Percentiles rank a stretch among this genome's conserved stretches.
These are phyloP conservation scores for Agapanthus africanus DNA, from an alignment of 106 monocot species.

Conservation along the genomic window DNA sequence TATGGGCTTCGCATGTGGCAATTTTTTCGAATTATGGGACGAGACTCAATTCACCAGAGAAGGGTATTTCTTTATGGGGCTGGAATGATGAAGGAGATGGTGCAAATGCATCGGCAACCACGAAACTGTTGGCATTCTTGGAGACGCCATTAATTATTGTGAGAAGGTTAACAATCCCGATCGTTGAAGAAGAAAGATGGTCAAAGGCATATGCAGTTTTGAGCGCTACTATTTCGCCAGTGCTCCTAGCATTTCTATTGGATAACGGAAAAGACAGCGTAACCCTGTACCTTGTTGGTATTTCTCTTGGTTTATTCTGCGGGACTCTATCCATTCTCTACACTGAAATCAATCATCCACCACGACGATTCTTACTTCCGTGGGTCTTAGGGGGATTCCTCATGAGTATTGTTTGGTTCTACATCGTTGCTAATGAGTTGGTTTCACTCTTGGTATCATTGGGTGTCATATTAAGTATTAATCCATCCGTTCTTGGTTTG, in stretches of 20 bases:
- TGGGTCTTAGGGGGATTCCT: conserved; percentile 89
- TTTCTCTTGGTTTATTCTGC: conserved; percentile 34
- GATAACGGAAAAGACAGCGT: conserved; percentile 3
- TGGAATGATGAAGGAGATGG: conserved; percentile 38
- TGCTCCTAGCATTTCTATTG: conserved; percentile 68
- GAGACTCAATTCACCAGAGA: conserved; percentile 6
- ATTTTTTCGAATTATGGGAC: conserved; percentile 62
- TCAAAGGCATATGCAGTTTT: conserved; percentile 64
- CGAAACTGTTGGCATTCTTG: conserved; percentile 42
- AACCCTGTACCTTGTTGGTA: conserved; percentile 31
- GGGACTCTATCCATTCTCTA: conserved; percentile 24
- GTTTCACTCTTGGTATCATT: conserved; percentile 71
- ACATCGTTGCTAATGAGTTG: conserved; percentile 75
- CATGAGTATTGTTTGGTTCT: conserved; percentile 91
- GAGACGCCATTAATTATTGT: conserved; percentile 67
- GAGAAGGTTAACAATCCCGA: conserved; percentile 73
- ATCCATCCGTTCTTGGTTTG: too few species aligned
- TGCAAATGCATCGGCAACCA: conserved; percentile 14
- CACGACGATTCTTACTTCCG: conserved; percentile 54
- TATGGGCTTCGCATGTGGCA: conserved; percentile 86
- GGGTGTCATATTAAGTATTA: conserved; percentile 64
- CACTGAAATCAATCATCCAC: too few species aligned
- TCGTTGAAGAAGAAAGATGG: conserved; percentile 85
- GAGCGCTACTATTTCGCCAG: conserved; percentile 51
- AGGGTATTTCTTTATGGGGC: conserved; percentile 47